phyloP scores from a whole-genome alignment of 176 grass and related monocot genomes.

The Oryza coarctata region DNA sequence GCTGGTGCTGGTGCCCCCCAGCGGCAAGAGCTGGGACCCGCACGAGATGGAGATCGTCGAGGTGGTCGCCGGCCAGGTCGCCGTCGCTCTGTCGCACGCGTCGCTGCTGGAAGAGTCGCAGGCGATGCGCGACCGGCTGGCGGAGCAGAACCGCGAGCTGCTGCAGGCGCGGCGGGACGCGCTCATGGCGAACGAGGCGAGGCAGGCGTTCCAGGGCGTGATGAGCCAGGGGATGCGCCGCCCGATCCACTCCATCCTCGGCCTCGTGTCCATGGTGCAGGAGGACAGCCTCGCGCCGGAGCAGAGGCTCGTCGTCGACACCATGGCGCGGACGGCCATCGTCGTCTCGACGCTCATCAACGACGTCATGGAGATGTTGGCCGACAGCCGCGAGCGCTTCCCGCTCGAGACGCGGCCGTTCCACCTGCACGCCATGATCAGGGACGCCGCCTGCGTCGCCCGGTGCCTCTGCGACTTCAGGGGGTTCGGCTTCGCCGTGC shows the following conservation, averaged over 20 bases:
- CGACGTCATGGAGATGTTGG: slow-evolving; percentile 59
- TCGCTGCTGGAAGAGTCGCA: slow-evolving; percentile 71
- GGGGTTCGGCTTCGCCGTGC: slow-evolving; percentile 49
- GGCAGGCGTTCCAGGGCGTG: slow-evolving; percentile 54
- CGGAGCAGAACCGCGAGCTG: slow-evolving; percentile 68
- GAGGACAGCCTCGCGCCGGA: slow-evolving; percentile 41
- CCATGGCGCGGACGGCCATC: slow-evolving; percentile 36
- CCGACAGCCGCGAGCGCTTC: slow-evolving; percentile 43
- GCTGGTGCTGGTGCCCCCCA: slow-evolving; percentile 67
- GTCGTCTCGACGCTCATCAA: slow-evolving; percentile 60
- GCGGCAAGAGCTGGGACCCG: slow-evolving; percentile 47
- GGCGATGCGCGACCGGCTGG: slow-evolving; percentile 62
- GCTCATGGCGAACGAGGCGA: slow-evolving; percentile 58
- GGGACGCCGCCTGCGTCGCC: slow-evolving; percentile 39
- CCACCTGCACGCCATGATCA: slow-evolving; percentile 51
- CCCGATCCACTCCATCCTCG: slow-evolving; percentile 57
- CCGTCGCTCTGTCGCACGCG: slow-evolving; percentile 76
- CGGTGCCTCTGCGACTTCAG: slow-evolving; percentile 59
- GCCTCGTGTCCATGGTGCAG: slow-evolving; percentile 58
- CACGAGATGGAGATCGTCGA: slow-evolving; percentile 78
- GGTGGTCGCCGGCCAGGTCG: slow-evolving; percentile 87
- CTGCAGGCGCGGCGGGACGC: slow-evolving; percentile 49
- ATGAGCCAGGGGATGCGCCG: slow-evolving; percentile 62
- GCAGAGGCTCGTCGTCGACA: slow-evolving; percentile 46
- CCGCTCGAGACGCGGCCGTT: slow-evolving; percentile 45